Conservation (phyloP, 1,284 basidiomycete species). For the Bjerkandera adusta region DNA sequence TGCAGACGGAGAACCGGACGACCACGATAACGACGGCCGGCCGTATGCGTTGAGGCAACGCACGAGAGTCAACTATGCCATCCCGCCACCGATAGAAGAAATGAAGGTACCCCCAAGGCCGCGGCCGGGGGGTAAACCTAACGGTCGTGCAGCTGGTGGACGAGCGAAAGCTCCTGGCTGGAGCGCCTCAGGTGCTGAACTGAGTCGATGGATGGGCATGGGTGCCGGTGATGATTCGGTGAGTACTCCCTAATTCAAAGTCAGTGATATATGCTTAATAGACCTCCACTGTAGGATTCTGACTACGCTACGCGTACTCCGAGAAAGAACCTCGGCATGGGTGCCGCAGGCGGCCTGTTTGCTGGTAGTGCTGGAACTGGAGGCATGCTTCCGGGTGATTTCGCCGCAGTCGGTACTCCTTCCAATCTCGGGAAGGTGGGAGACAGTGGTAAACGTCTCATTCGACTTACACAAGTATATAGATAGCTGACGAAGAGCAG, state of each 20-base stretch:
- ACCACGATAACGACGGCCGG: conserved; percentile 34
- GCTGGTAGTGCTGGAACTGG: conserved; percentile 52
- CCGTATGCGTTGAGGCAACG: conserved; percentile 66
- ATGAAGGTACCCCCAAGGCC: conserved; percentile 46
- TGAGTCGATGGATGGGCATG: conserved; percentile 75
- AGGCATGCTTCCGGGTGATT: conserved; percentile 56
- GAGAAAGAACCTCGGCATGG: conserved; percentile 57
- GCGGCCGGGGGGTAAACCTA: conserved; percentile 25
- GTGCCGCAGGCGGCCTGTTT: conserved; percentile 43
- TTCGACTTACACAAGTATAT: neutral
- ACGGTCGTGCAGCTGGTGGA: conserved; percentile 32
- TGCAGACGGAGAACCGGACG: conserved; percentile 41
- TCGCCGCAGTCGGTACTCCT: conserved; percentile 67
- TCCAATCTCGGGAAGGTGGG: conserved; percentile 83
- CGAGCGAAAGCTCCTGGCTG: conserved; percentile 58
- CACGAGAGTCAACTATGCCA: conserved; percentile 70
- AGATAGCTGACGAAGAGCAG: conserved; percentile 35
- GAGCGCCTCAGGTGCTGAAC: conserved; percentile 73
- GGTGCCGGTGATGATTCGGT: conserved; percentile 71
- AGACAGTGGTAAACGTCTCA: conserved; percentile 54
- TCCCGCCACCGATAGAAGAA: conserved; percentile 74
- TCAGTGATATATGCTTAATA: conserved; percentile 3
- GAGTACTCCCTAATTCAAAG: conserved; percentile 24
- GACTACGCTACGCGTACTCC: conserved; percentile 66
- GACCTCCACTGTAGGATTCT: conserved; percentile 59